phyloP scores from a whole-genome alignment of 1,284 basidiomycete species.

The Moesziomyces sp. region DNA sequence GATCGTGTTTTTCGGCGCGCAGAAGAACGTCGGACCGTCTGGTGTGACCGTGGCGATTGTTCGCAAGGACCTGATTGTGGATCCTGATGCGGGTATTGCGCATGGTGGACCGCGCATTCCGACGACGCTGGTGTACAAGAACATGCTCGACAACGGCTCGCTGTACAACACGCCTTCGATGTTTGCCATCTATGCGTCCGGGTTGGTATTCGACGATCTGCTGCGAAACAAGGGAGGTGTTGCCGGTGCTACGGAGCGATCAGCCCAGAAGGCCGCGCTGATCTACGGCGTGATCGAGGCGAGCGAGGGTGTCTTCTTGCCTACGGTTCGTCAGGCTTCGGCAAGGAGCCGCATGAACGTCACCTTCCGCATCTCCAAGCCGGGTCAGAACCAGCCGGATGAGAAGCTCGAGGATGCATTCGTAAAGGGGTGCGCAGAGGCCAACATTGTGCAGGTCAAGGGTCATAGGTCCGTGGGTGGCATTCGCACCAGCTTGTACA shows the following conservation, averaged over 20 bases:
- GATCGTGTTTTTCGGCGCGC: constrained; percentile 96
- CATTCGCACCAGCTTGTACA: constrained; percentile 92
- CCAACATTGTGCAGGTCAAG: constrained; percentile 59
- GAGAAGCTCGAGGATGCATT: constrained; percentile 58
- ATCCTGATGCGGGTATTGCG: constrained; percentile 56
- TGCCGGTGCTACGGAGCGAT: constrained; percentile 66
- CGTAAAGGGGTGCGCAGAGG: constrained; percentile 51
- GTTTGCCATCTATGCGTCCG: constrained; percentile 90
- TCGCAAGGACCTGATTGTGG: constrained; percentile 78
- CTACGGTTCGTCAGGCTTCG: constrained; percentile 55
- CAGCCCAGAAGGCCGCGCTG: constrained; percentile 40
- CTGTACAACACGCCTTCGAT: constrained; percentile 96
- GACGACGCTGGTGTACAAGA: constrained; percentile 85
- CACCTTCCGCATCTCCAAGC: constrained; percentile 60
- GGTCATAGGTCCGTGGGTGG: constrained; percentile 69
- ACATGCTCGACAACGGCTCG: constrained; percentile 80
- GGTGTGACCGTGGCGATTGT: constrained; percentile 94
- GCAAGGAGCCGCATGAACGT: constrained; percentile 66
- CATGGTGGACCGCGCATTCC: constrained; percentile 76
- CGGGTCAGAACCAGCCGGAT: constrained; percentile 45
- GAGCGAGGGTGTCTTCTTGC: constrained; percentile 46
- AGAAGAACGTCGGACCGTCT: constrained; percentile 97
- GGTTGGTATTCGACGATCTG: constrained; percentile 83
- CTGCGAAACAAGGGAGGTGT: constrained; percentile 75
- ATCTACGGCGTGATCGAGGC: constrained; percentile 61